Conservation (phyloP, 2,329 filamentous ascomycete genomes). For the Trichoderma lentiforme region DNA sequence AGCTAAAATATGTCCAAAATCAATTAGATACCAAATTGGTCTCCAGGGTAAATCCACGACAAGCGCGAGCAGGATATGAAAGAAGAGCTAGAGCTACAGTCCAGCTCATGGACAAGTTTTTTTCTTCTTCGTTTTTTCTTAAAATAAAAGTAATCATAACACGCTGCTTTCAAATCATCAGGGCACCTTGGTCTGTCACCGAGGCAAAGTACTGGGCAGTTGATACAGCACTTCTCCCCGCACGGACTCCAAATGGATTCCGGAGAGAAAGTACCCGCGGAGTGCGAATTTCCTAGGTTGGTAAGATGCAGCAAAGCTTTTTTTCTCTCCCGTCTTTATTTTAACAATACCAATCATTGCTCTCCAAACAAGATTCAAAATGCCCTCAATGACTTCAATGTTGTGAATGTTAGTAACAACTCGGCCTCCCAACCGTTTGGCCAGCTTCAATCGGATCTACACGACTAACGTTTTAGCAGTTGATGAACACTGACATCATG, state of each 20-base stretch:
- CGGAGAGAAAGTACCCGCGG: not conserved
- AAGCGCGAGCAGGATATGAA: not conserved
- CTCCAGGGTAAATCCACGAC: not conserved
- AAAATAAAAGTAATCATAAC: not conserved
- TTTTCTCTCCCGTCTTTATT: not conserved
- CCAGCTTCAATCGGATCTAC: not conserved
- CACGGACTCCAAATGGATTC: not conserved
- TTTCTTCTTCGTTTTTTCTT: not conserved
- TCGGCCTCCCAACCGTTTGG: not conserved
- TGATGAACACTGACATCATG: not conserved
- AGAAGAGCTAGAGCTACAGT: not conserved
- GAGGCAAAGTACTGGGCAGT: not conserved
- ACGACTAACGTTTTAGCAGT: constrained; percentile 6
- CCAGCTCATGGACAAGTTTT: too few relatives aligned
- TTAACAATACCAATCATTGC: too few relatives aligned
- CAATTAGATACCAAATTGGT: not conserved
- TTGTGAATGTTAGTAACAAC: not conserved
- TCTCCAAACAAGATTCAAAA: not conserved
- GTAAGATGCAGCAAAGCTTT: not conserved
- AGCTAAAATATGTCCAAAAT: not conserved
- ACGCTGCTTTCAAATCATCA: not conserved
- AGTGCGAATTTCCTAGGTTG: not conserved
- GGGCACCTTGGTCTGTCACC: not conserved
- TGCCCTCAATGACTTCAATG: not conserved
- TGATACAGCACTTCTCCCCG: not conserved